A percentile compares a stretch with the other conserved stretches of the same genome.
Evolutionary conservation across 176 grass and related monocot genomes (phyloP).

Genomic region (Coix lacrymajobi): DNA sequence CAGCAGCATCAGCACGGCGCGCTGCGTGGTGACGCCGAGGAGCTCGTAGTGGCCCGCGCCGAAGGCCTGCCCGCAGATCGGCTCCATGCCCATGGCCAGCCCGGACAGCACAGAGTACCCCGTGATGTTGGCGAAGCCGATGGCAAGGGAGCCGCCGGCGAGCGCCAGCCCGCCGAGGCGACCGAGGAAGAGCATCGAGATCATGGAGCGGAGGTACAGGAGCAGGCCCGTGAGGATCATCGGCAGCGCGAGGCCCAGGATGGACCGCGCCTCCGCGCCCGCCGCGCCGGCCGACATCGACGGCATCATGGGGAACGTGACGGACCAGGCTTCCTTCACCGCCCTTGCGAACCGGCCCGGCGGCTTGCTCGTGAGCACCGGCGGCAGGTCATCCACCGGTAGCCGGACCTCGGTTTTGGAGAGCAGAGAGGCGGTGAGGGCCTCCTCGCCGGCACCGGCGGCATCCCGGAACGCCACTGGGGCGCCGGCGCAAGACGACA

Average conservation of each 20-base stretch:
- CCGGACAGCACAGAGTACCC: conserved; percentile 80
- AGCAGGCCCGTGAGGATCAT: conserved; percentile 79
- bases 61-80: conserved; percentile 80
- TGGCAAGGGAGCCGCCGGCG: conserved; percentile 81
- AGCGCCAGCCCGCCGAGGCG: conserved; percentile 59
- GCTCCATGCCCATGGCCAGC: conserved; percentile 90
- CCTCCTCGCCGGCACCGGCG: not conserved
- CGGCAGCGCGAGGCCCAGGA: conserved; percentile 51
- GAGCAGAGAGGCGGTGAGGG: conserved; percentile 18
- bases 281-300: conserved; percentile 31
- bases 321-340: conserved; percentile 49
- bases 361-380: conserved; percentile 28
- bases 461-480: not conserved
- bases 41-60: conserved; percentile 53
- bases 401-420: not conserved
- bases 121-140: conserved; percentile 88
- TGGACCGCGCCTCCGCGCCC: conserved; percentile 43
- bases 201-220: conserved; percentile 87
- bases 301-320: conserved; percentile 38
- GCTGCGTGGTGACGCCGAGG: conserved; percentile 67
- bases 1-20: conserved; percentile 63
- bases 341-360: conserved; percentile 7
- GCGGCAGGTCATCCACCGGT: not conserved
- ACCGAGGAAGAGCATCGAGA: conserved; percentile 89
- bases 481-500: conserved; percentile 23